phyloP scores from a whole-genome alignment of 306 rosid genomes.

The Dryas octopetala region DNA sequence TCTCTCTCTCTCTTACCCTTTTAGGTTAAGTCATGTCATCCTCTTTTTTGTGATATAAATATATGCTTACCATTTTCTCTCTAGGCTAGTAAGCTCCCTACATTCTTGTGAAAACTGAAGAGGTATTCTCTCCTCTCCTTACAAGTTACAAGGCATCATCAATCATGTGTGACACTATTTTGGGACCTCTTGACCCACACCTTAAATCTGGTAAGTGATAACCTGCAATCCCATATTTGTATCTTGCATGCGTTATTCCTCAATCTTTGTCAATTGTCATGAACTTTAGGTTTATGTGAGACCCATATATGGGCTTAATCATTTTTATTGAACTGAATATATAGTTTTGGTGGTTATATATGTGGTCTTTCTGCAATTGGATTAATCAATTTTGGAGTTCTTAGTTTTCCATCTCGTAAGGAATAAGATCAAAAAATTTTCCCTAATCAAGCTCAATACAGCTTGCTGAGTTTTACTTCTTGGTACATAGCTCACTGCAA shows the following conservation, averaged over 20 bases:
- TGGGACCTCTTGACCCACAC: constrained; percentile 47
- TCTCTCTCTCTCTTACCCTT: constrained; percentile 14
- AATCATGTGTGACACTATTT: constrained; percentile 67
- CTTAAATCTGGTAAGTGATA: constrained; percentile 36
- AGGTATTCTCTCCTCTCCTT: constrained; percentile 36
- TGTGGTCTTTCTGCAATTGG: neutral
- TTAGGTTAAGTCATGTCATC: constrained; percentile 46
- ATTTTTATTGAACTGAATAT: neutral
- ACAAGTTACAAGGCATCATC: constrained; percentile 33
- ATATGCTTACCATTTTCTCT: constrained; percentile 32
- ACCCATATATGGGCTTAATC: neutral
- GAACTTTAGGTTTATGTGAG: neutral
- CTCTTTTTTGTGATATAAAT: constrained; percentile 26
- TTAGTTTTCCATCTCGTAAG: neutral
- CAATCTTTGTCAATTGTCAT: neutral
- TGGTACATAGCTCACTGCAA: no score
- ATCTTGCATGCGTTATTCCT: neutral
- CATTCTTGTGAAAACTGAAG: constrained; percentile 32
- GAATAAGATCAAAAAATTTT: neutral
- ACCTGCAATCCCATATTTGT: neutral
- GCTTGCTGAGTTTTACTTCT: neutral
- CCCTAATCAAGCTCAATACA: neutral
- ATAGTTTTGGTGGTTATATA: neutral
- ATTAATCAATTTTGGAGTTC: neutral
- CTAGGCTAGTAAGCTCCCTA: neutral